These are phyloP conservation scores for Vanderwaltozyma yarrowii DNA, from an alignment of 805 yeast genomes.

Conservation along the genomic window DNA sequence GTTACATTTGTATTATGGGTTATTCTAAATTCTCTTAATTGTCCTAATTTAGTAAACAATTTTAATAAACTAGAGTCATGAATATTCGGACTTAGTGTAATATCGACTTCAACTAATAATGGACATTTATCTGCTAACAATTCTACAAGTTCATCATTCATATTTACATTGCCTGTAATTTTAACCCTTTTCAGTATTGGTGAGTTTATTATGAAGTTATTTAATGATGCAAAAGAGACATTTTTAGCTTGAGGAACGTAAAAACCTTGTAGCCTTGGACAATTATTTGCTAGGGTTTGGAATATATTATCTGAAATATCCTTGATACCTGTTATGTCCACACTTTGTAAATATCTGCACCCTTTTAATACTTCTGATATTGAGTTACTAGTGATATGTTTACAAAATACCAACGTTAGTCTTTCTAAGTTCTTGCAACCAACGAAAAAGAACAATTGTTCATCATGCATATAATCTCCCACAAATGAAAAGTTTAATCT, in stretches of 20 bases:
- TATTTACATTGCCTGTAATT: conserved; percentile 56
- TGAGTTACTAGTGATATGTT: conserved; percentile 48
- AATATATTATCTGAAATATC: conserved; percentile 64
- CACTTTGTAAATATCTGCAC: conserved; percentile 67
- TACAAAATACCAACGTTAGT: conserved; percentile 74
- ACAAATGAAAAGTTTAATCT: conserved; percentile 73
- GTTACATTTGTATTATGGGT: conserved; percentile 63
- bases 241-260: conserved; percentile 77
- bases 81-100: conserved; percentile 70
- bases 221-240: conserved; percentile 58
- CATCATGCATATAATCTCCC: conserved; percentile 56
- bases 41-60: conserved; percentile 53
- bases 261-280: conserved; percentile 75
- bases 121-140: conserved; percentile 64
- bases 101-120: conserved; percentile 77
- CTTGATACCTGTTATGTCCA: conserved; percentile 75
- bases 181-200: conserved; percentile 74
- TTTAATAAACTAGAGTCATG: conserved; percentile 51
- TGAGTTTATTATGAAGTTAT: conserved; percentile 49
- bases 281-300: conserved; percentile 52
- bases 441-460: conserved; percentile 45
- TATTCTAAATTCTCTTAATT: conserved; percentile 74
- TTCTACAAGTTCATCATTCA: conserved; percentile 53
- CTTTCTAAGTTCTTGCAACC: conserved; percentile 76
- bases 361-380: conserved; percentile 50